Conservation (phyloP, 2,329 filamentous ascomycete species). For the Pyrenochaeta sp. region DNA sequence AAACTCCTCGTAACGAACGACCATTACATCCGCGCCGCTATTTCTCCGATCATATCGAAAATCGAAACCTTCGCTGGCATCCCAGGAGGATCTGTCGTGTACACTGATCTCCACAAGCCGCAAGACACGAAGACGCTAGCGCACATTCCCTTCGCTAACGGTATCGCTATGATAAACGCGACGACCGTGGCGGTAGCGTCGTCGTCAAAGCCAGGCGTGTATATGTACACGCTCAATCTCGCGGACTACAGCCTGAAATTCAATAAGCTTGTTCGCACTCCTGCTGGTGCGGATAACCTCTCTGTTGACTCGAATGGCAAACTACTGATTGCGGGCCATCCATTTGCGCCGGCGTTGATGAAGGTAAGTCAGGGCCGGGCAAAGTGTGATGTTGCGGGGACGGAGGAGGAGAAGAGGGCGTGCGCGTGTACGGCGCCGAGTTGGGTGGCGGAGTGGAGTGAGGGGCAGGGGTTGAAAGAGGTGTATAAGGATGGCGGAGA, state of each 20-base stretch:
- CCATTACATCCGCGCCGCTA: conserved; percentile 47
- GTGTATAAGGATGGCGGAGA: conserved; percentile 45
- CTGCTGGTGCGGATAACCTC: conserved; percentile 52
- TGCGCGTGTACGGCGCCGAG: conserved; percentile 42
- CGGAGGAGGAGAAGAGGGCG: conserved; percentile 25
- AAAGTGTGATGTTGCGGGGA: conserved; percentile 24
- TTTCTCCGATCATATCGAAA: conserved; percentile 37
- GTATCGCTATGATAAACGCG: conserved; percentile 48
- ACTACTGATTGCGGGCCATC: conserved; percentile 54
- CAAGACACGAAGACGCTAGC: conserved; percentile 34
- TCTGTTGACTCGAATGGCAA: conserved; percentile 48
- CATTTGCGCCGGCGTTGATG: conserved; percentile 45
- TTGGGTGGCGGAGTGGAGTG: conserved; percentile 53
- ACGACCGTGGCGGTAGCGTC: conserved; percentile 52
- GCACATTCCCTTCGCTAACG: conserved; percentile 53
- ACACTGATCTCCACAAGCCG: conserved; percentile 36
- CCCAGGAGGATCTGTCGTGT: conserved; percentile 50
- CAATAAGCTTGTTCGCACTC: conserved; percentile 28
- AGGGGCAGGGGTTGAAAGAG: conserved; percentile 41
- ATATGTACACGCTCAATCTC: conserved; percentile 41
- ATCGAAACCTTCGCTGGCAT: conserved; percentile 51
- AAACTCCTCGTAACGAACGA: conserved; percentile 55
- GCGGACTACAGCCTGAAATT: conserved; percentile 18
- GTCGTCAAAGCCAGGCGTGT: conserved; percentile 42
- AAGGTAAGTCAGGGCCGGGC: conserved; percentile 29